Evolutionary conservation across 345 rosid species (phyloP), one percentile per base, ranked within the genome.

Genomic region (Eutrema heterophyllum): DNA sequence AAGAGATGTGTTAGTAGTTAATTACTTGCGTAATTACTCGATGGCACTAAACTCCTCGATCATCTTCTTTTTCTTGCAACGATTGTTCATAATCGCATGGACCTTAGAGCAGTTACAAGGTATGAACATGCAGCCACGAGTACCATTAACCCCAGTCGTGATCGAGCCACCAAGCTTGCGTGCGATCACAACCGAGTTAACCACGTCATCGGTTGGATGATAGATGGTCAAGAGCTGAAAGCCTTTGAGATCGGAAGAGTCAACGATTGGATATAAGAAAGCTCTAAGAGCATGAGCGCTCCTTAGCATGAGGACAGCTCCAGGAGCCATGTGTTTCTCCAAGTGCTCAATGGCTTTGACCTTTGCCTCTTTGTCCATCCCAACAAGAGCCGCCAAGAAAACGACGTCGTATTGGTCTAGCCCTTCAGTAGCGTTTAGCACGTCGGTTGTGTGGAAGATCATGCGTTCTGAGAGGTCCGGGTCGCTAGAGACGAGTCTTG

Each of bases 361-460:
- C 81, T 95, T 95, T 59, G 78, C 86, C 58, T 86, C 93, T 86
- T 83, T 88, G 64, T 83, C 88, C 96, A 92, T 86, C 15, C 99
- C 99, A 36, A 95, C 99, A 5, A 95, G 84, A 39, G 97, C 97
- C 1, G 99, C 99, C 76, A 95, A 81, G 84, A 89, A 95, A 27
- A 95, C 88, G 0, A 92, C 96, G 7, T 89, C 97, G 58, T 84
- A 89, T 29, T 89, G 87, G 52, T 80, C 75, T 24, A 95, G 58
- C 9, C 54, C 89, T 13, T 71, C 51, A 0, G 81, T 81, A 6
- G 91, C 87, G 52, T 87, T 48, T 75, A 88, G 61, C 7, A 95
- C 78, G 59, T 95, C 89, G 2, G 60, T 66, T 11, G 95, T 88
- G 65, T 87, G 96, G 57, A 95, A 95, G 71, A 81, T 56, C 88